Conservation (phyloP, 139 green algal species). For the Coelastrella sp. region DNA sequence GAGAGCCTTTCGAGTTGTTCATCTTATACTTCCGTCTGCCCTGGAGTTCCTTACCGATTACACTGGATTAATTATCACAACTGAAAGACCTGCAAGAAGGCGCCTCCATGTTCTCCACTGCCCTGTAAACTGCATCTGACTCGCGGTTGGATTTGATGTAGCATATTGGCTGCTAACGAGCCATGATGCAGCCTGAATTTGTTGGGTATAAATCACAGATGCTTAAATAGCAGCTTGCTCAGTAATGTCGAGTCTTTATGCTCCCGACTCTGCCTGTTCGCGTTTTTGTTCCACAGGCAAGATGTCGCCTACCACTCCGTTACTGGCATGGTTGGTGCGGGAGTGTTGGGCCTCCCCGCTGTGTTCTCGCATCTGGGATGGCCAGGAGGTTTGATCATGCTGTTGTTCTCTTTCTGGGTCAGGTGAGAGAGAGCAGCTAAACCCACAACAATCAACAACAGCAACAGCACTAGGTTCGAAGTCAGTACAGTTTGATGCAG, state of each 20-base stretch:
- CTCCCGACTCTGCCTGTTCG: background rate
- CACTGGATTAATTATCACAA: no score
- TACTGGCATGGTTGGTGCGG: slow-evolving; percentile 64
- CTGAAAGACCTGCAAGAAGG: no score
- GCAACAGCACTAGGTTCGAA: no score
- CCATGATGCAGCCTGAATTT: background rate
- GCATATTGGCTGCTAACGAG: background rate
- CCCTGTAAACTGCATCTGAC: no score
- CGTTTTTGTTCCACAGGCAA: background rate
- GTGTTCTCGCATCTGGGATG: slow-evolving; percentile 59
- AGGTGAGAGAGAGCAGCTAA: background rate
- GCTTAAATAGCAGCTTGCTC: background rate
- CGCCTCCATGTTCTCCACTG: background rate
- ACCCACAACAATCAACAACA: background rate
- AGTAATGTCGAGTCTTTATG: background rate
- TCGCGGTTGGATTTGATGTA: background rate
- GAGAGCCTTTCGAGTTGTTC: background rate
- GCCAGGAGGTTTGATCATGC: slow-evolving; percentile 54
- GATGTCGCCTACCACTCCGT: slow-evolving; percentile 18
- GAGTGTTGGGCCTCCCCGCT: slow-evolving; percentile 68
- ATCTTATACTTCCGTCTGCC: background rate
- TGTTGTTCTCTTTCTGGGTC: slow-evolving; percentile 55
- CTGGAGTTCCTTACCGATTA: no score
- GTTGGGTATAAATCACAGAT: no score
- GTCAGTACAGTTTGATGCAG: background rate